Evolutionary conservation across 2,329 filamentous ascomycete genomes (phyloP), one percentile per base, ranked within the genome.

Genomic region (Periglandula ipomoeae): DNA sequence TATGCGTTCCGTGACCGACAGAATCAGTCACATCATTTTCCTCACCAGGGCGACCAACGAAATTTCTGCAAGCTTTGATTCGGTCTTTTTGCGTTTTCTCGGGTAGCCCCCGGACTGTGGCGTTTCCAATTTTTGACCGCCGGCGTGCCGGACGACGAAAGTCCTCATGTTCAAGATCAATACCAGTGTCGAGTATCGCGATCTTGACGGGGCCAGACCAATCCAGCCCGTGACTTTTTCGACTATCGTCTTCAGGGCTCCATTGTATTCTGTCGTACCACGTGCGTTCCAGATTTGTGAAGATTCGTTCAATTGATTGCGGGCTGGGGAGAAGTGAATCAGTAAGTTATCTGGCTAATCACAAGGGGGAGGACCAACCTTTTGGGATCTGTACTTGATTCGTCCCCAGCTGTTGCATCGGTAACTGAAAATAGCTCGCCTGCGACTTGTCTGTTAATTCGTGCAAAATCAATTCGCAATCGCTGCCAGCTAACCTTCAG

Each of bases 101-200:
- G 17, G 51, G 35, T 13, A 46, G 20, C 20, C 27, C 24, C 4
- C 20, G 22, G 22, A 37, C 26, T n/a, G 38, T 22, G 8, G 38
- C 44, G 0, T n/a, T 22, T 13, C 48, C 52, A 9, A 45, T 9
- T 26, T 53, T 51, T 1, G 51, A 49, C 17, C 48, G 45, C 13
- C 52, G 50, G n/a, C 38, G 38, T 3, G 51, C 51, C 7, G 43
- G 48, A 13, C 43, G 40, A 7, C 7, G 9, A 26, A 52, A 54
- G 37, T 54, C 52, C 15, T 34, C 45, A 10, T 53, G 52, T 7
- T 23, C 17, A 13, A 53, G 30, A 27, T 51, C 52, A 15, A 54
- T 53, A n/a, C 52, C 52, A 9, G 52, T 53, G 35, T 54, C 52
- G 4, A 54, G 51, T 24, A 54, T 53, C 6, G 51, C 52, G 2